Base-by-base conservation (phyloP, 495 filamentous ascomycete genomes). In the Neurospora pannonica region DNA sequence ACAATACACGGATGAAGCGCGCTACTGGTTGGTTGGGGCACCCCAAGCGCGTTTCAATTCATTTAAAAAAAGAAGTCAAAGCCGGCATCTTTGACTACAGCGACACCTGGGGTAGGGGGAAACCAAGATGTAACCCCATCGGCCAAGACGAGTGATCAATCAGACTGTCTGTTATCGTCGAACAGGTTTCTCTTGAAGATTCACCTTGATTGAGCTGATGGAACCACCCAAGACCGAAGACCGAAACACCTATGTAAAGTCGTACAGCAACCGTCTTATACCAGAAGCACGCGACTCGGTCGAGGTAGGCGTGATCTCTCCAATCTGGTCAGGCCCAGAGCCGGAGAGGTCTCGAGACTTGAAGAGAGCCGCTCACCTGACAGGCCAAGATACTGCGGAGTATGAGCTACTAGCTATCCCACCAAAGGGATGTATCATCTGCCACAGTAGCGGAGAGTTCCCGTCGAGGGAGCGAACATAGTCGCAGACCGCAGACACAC, bases 61-160 rank as follows among this genome's bases (percentile, higher is more conserved):
- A 79, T 80, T 78, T 81, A 78, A 76, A 77, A 77, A 81, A 76
- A 77, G 76, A 73, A 79, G 75, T 77, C 73, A 77, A 78, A 77
- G 70, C 79, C 74, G 75, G 70, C 54, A 75, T 69, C 60, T 71
- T 17, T 36, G 24, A 34, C 28, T 67, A 67, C 28, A 15, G 8
- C 28, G 28, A 67, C 54, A 19, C 54, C 54, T 34, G 54, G 54
- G 28, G 54, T 67, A 34, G 13, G 13, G 15, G 24, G 13, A 31
- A 17, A 62, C 15, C 28, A 34, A 34, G 54, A 34, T 67, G 54
- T 34, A 67, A 67, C 54, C 54, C 54, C 54, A 34, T 8, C 54
- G 28, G 6, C 54, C 15, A 34, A 34, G 28, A 34, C 28, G 54
- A 67, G 54, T 67, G 54, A 67, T 34, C 28, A 28, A 67, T 34